These are phyloP conservation scores for Yamadazyma sp. DNA, from an alignment of 805 yeast genomes.

Conservation along the genomic window DNA sequence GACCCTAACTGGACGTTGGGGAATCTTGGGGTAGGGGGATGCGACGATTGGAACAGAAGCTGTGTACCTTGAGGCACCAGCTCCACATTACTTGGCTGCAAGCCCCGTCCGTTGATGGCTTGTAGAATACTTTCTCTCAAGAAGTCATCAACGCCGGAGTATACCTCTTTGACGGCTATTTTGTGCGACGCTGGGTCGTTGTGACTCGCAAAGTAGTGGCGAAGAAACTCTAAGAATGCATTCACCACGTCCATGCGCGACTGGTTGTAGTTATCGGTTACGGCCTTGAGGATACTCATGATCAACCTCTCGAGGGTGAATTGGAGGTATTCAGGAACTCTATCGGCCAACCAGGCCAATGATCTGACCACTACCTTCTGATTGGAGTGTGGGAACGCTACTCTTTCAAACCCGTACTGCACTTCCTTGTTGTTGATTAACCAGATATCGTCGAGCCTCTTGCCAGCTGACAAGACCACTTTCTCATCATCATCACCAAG, in stretches of 20 bases:
- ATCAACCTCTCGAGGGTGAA: constrained; percentile 7
- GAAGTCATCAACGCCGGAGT: constrained; percentile 3
- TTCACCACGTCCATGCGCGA: constrained; percentile 8
- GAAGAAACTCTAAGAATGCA: constrained; percentile 7
- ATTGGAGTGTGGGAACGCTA: constrained; percentile 7
- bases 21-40: background rate
- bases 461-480: constrained; percentile 6
- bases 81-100: too few relatives aligned
- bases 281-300: constrained; percentile 4
- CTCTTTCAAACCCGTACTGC: constrained; percentile 2
- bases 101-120: constrained; percentile 4
- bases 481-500: constrained; percentile 6
- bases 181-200: constrained; percentile 9
- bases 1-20: constrained; percentile 1
- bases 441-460: constrained; percentile 9
- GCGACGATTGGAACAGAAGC: too few relatives aligned
- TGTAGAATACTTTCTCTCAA: constrained; percentile 7
- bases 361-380: constrained; percentile 6
- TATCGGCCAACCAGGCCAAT: constrained; percentile 6
- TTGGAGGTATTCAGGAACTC: constrained; percentile 3
- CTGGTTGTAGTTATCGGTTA: constrained; percentile 4
- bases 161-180: constrained; percentile 4
- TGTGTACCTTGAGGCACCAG: too few relatives aligned
- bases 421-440: constrained; percentile 6
- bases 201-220: constrained; percentile 5